Conservation (phyloP, 2,329 filamentous ascomycete species). For the Exophiala oligosperma region DNA sequence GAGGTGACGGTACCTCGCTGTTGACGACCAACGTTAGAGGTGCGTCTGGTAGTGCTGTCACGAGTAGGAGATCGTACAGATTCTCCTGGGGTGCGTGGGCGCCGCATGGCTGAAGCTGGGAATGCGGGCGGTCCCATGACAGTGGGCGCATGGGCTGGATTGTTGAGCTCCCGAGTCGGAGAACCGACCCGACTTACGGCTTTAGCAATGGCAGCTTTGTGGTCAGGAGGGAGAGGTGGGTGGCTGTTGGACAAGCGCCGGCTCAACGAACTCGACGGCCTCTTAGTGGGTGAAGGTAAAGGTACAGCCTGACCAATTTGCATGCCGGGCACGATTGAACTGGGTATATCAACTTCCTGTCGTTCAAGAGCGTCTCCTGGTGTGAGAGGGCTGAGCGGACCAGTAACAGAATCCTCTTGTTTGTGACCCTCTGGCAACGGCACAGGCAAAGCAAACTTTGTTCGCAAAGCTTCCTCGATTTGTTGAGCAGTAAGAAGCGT, state of each 20-base stretch:
- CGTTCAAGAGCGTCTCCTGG: slow-evolving; percentile 5
- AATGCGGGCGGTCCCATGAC: slow-evolving; percentile 82
- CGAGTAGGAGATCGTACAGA: slow-evolving; percentile 47
- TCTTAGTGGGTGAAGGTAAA: slow-evolving; percentile 41
- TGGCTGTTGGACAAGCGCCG: slow-evolving; percentile 52
- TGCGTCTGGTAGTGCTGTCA: slow-evolving; percentile 61
- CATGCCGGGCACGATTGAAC: not conserved
- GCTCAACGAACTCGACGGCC: slow-evolving; percentile 75
- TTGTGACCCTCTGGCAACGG: slow-evolving; percentile 37
- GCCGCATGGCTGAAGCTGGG: slow-evolving; percentile 72
- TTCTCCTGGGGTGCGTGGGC: slow-evolving; percentile 64
- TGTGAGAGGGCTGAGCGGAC: slow-evolving; percentile 21
- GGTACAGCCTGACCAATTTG: not conserved
- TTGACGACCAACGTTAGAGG: slow-evolving; percentile 24
- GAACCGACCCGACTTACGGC: slow-evolving; percentile 61
- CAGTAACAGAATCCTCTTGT: slow-evolving; percentile 26
- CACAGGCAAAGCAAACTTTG: slow-evolving; percentile 34
- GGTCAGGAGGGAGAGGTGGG: slow-evolving; percentile 78
- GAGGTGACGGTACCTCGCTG: slow-evolving; percentile 38
- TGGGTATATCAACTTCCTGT: not conserved
- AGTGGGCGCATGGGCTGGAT: slow-evolving; percentile 14
- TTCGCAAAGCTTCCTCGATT: slow-evolving; percentile 69
- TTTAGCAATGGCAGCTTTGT: slow-evolving; percentile 80
- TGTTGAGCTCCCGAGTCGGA: slow-evolving; percentile 19
- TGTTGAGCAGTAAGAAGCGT: slow-evolving; percentile 79